Base-by-base conservation (phyloP, 768 basidiomycete species). In the Boletales sp. region DNA sequence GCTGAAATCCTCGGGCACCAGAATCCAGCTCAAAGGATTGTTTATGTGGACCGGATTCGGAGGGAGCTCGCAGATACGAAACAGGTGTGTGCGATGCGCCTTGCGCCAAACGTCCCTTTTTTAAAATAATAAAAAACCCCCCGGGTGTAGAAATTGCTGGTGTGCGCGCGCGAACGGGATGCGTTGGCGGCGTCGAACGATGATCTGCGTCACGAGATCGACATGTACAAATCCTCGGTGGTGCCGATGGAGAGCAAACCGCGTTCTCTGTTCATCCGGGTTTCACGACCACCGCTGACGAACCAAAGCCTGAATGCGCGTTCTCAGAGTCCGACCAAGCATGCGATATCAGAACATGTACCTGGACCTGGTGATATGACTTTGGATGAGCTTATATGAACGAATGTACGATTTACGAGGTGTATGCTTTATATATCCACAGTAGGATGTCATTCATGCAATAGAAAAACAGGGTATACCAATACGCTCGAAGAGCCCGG, bases 21-120 rank as follows among this genome's bases (percentile, higher is more conserved):
- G 32, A 94, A 94, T 61, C 87, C 89, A 9, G 82, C 83, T 2
- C 93, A 95, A 67, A 81, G 83, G 51, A 92, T 96, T 59, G 74
- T 83, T 65, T 94, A 95, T 57, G 83, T 96, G 14, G 94, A 94
- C 51, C 77, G 83, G 47, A 82, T 96, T 46, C 77, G 93, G 33
- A 72, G 78, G 49, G 92, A 95, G 63, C 70, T 94, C 43, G 81
- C 89, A 3, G 84, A 90, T 48, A 75, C 80, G 6, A 92, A 91
- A 66, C 87, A 90, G 68, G 92, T 90, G 53, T 51, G 84, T 70
- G 25, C 19, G 44, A 5, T 4, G 33, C 40, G 31, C 46, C 4
- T 2, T 42, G 37, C 12, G 28, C n/a, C 13, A 41, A 10, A 17
- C 6, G 17, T 31, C 43, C 14, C 11, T 50, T 33, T 43, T 58